Conservation (phyloP, 2,329 filamentous ascomycete species). For the Alternaria triticimaculans region DNA sequence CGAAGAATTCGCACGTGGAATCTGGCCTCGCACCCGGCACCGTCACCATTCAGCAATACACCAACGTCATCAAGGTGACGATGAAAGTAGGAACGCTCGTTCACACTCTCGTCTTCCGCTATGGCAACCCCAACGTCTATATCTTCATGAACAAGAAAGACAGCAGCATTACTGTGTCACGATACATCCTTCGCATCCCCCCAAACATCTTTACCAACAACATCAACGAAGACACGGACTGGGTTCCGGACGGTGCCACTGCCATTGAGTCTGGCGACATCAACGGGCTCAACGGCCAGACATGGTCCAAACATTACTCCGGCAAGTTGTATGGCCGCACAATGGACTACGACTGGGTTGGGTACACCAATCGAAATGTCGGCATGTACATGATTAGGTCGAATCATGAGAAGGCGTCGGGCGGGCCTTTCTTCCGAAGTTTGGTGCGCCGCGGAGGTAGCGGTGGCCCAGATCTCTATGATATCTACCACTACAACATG, state of each 20-base stretch:
- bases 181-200: conserved; percentile 46
- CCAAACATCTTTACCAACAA: conserved; percentile 36
- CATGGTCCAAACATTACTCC: conserved; percentile 53
- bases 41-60: conserved; percentile 53
- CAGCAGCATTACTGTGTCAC: conserved; percentile 48
- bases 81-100: conserved; percentile 63
- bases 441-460: conserved; percentile 47
- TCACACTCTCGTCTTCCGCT: conserved; percentile 66
- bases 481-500: conserved; percentile 56
- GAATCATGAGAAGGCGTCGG: conserved; percentile 53
- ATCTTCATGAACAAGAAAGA: conserved; percentile 55
- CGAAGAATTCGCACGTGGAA: conserved; percentile 59
- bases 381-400: conserved; percentile 51
- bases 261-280: conserved; percentile 32
- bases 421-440: conserved; percentile 50
- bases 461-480: conserved; percentile 51
- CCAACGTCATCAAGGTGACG: conserved; percentile 62
- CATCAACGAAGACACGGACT: conserved; percentile 46
- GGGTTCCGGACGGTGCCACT: conserved; percentile 21
- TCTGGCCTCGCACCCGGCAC: conserved; percentile 63
- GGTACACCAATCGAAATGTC: conserved; percentile 45
- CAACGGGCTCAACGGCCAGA: conserved; percentile 32
- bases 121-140: conserved; percentile 63
- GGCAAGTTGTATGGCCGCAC: conserved; percentile 50
- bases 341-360: conserved; percentile 50